These are phyloP conservation scores for Coniochaeta sp. DNA, from an alignment of 2,329 filamentous ascomycete species.

Conservation along the genomic window DNA sequence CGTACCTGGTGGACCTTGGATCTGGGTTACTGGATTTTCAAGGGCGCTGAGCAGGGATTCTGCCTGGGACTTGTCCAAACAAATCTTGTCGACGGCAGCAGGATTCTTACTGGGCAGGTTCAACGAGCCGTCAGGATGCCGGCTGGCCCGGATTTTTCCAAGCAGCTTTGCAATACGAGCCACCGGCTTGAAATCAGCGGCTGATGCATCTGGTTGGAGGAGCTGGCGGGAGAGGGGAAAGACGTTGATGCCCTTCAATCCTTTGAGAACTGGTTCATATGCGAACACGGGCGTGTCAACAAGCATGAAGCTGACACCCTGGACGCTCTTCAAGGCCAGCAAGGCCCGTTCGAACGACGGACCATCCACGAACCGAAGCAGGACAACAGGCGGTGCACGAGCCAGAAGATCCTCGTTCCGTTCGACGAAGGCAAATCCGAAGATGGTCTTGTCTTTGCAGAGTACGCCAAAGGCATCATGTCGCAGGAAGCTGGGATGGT, in stretches of 20 bases:
- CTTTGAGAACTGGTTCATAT: slow-evolving; percentile 57
- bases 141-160: not conserved
- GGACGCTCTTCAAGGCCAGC: slow-evolving; percentile 25
- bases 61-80: slow-evolving; percentile 38
- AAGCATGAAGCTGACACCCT: slow-evolving; percentile 39
- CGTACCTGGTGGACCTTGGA: slow-evolving; percentile 66
- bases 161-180: not conserved
- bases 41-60: slow-evolving; percentile 48
- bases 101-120: not conserved
- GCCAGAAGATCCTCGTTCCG: slow-evolving; percentile 40
- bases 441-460: slow-evolving; percentile 37
- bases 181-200: slow-evolving; percentile 6
- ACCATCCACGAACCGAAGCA: slow-evolving; percentile 41
- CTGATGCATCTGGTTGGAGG: slow-evolving; percentile 22
- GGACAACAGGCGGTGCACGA: slow-evolving; percentile 34
- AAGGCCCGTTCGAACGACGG: slow-evolving; percentile 38
- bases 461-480: slow-evolving; percentile 57
- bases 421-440: slow-evolving; percentile 53
- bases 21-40: slow-evolving; percentile 44
- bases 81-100: not conserved
- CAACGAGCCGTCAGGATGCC: slow-evolving; percentile 2
- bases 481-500: slow-evolving; percentile 43
- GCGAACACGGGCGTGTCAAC: slow-evolving; percentile 62
- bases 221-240: slow-evolving; percentile 49
- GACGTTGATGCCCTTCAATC: slow-evolving; percentile 46